Percentiles rank a stretch among this genome's conserved stretches.
These are phyloP conservation scores for Kwoniella dejecticola DNA, from an alignment of 768 basidiomycete species.

Conservation along the genomic window DNA sequence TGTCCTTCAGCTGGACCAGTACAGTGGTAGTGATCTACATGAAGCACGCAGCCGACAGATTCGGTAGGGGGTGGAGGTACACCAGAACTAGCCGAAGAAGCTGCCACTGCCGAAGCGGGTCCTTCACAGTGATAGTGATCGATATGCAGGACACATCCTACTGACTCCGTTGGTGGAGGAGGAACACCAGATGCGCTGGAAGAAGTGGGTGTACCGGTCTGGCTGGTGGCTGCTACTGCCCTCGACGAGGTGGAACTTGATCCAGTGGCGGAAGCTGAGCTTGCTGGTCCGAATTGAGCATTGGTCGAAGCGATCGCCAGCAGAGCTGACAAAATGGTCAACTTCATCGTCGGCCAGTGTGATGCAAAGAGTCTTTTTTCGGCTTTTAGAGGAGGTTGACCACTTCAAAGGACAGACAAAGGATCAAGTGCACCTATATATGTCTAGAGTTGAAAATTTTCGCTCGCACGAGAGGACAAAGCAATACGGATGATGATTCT, in stretches of 20 bases:
- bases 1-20: constrained; percentile 16
- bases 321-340: neutral
- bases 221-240: constrained; percentile 1
- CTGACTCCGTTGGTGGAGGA: constrained; percentile 27
- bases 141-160: constrained; percentile 29
- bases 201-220: constrained; percentile 2
- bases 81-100: constrained; percentile 5
- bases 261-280: constrained; percentile 6
- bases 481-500: too few relatives aligned
- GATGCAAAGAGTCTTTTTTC: neutral
- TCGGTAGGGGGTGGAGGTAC: constrained; percentile 28
- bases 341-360: neutral
- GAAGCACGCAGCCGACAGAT: constrained; percentile 25
- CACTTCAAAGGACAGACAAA: too few relatives aligned
- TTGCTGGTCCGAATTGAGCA: constrained; percentile 21
- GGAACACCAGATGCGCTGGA: constrained; percentile 12
- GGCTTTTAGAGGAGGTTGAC: too few relatives aligned
- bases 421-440: too few relatives aligned
- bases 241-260: constrained; percentile 15
- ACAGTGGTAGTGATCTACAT: constrained; percentile 37
- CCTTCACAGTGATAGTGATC: constrained; percentile 41
- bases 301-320: neutral
- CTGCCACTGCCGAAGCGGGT: neutral
- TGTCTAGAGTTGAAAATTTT: too few relatives aligned
- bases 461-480: too few relatives aligned